Conservation (phyloP, 2,329 filamentous ascomycete species). For the Trichoderma gracile region DNA sequence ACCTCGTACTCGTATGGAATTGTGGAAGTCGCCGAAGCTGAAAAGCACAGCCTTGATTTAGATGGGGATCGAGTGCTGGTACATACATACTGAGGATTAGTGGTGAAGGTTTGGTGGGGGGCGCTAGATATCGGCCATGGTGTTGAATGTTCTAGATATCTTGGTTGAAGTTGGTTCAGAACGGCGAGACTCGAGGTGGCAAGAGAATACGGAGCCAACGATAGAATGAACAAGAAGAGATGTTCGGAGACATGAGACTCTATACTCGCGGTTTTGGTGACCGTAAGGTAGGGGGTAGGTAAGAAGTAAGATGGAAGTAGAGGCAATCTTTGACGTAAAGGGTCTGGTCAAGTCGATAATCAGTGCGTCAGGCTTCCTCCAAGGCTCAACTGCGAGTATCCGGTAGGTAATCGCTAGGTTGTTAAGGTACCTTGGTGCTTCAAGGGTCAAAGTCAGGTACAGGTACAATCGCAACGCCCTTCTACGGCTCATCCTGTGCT, state of each 20-base stretch:
- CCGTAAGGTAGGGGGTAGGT: no score
- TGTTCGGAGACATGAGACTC: no score
- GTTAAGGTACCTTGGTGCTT: not conserved
- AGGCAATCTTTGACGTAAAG: constrained; percentile 15
- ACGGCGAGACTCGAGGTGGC: constrained; percentile 1
- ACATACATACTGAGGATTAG: not conserved
- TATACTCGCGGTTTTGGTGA: no score
- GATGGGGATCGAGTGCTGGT: not conserved
- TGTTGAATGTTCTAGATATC: no score
- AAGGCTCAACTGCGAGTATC: constrained; percentile 4
- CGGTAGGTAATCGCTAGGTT: no score
- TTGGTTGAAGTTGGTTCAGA: not conserved
- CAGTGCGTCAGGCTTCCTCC: constrained; percentile 18
- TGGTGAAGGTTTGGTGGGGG: not conserved
- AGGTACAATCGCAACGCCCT: not conserved
- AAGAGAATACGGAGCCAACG: not conserved
- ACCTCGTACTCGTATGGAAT: not conserved
- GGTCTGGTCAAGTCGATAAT: not conserved
- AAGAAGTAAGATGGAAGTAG: no score
- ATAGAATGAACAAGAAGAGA: not conserved
- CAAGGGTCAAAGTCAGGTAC: not conserved
- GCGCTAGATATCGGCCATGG: no score
- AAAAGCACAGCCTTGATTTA: constrained; percentile 2
- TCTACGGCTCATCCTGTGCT: not conserved
- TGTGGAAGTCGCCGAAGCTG: not conserved